Conservation (phyloP, 2,329 filamentous ascomycete species). For the Rhytidhysteron rufulum region DNA sequence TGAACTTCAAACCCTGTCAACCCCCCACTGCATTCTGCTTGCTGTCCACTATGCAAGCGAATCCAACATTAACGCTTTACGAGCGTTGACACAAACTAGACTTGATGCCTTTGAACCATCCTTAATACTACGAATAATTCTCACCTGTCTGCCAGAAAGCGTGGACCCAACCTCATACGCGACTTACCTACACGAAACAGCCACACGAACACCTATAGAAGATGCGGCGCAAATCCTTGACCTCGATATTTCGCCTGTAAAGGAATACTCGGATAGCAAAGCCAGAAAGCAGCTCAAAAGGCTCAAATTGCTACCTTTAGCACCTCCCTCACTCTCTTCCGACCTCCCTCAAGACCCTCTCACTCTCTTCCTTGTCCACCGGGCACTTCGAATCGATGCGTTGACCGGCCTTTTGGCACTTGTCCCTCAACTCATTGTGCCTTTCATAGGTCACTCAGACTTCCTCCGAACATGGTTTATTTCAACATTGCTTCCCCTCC, state of each 20-base stretch:
- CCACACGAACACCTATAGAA: constrained; percentile 44
- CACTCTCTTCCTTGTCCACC: constrained; percentile 62
- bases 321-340: constrained; percentile 45
- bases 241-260: constrained; percentile 56
- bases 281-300: constrained; percentile 62
- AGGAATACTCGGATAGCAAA: constrained; percentile 58
- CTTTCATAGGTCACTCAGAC: constrained; percentile 62
- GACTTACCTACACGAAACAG: constrained; percentile 57
- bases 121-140: constrained; percentile 66
- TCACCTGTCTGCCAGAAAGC: constrained; percentile 74
- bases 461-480: constrained; percentile 66
- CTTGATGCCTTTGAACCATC: constrained; percentile 58
- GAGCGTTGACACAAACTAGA: constrained; percentile 56
- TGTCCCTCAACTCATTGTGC: constrained; percentile 62
- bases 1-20: constrained; percentile 45
- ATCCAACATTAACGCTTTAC: constrained; percentile 61
- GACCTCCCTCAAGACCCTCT: constrained; percentile 54
- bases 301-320: constrained; percentile 59
- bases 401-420: constrained; percentile 69
- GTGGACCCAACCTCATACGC: constrained; percentile 61
- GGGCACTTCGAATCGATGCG: constrained; percentile 65
- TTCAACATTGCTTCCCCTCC: constrained; percentile 64
- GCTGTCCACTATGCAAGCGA: constrained; percentile 66
- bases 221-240: constrained; percentile 29
- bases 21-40: constrained; percentile 67